Percentiles rank a stretch among this genome's conserved stretches.
phyloP scores from a whole-genome alignment of 345 rosid genomes.

The Sisymbrium altissimum region DNA sequence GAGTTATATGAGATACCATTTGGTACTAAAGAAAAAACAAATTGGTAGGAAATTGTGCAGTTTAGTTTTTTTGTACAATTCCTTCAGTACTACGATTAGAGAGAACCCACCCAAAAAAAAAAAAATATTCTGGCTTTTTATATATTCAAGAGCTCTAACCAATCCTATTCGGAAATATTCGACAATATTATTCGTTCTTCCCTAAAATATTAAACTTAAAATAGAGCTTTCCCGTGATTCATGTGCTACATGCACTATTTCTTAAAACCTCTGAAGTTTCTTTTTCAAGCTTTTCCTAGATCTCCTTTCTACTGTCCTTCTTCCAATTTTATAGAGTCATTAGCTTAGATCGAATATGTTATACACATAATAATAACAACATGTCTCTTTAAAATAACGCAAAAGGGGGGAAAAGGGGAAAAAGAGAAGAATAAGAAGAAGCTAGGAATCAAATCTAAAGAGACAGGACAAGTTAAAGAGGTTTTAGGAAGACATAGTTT shows the following conservation, averaged over 20 bases:
- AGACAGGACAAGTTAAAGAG: slow-evolving; percentile 22
- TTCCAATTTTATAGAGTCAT: not conserved
- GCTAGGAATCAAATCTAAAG: slow-evolving; percentile 32
- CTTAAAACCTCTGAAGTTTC: slow-evolving; percentile 22
- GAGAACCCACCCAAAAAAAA: not conserved
- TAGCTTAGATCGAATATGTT: slow-evolving; percentile 9
- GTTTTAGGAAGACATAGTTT: slow-evolving; percentile 24
- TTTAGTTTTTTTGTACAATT: not conserved
- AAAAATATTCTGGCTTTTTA: not conserved
- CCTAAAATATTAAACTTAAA: not conserved
- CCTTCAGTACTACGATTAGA: not conserved
- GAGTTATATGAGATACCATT: not conserved
- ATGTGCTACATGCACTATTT: slow-evolving; percentile 8
- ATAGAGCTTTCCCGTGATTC: not conserved
- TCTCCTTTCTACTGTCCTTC: slow-evolving; percentile 10
- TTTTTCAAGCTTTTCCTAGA: slow-evolving; percentile 20
- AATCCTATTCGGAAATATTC: not conserved
- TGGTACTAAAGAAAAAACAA: not conserved
- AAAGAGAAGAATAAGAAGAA: slow-evolving; percentile 8
- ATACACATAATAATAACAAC: not conserved
- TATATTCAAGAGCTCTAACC: not conserved
- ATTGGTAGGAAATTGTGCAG: not conserved
- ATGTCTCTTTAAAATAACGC: not conserved
- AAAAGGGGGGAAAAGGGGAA: not conserved
- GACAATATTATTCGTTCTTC: not conserved